Percentiles rank a stretch among this genome's conserved stretches.
Evolutionary conservation across 2,329 filamentous ascomycete genomes (phyloP).

Genomic region (Aphanoascus verrucosus): DNA sequence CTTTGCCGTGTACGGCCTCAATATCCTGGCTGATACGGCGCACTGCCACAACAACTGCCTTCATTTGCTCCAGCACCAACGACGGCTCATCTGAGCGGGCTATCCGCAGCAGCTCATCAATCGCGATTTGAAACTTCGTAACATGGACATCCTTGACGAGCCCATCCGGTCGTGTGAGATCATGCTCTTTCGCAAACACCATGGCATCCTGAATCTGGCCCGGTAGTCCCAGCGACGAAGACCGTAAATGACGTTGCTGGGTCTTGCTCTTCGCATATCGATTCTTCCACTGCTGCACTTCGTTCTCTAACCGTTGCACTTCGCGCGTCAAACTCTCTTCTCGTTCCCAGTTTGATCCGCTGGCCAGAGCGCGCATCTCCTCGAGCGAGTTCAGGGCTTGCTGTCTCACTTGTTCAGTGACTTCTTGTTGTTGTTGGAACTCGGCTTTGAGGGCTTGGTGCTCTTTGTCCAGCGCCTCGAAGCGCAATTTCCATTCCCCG

Average conservation of each 20-base stretch:
- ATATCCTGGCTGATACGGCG: conserved; percentile 77
- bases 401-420: conserved; percentile 75
- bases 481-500: conserved; percentile 51
- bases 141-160: conserved; percentile 84
- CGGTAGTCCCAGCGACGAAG: conserved; percentile 64
- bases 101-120: conserved; percentile 76
- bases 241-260: conserved; percentile 68
- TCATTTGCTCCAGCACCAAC: conserved; percentile 74
- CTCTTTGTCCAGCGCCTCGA: conserved; percentile 44
- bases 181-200: conserved; percentile 56
- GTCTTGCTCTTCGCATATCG: conserved; percentile 82
- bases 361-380: conserved; percentile 81
- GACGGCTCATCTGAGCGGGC: conserved; percentile 65
- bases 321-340: conserved; percentile 68
- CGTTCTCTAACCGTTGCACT: conserved; percentile 65
- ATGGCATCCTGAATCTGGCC: conserved; percentile 33
- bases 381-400: conserved; percentile 73
- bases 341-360: conserved; percentile 64
- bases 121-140: conserved; percentile 86
- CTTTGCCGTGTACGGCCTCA: conserved; percentile 46
- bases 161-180: conserved; percentile 60
- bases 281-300: conserved; percentile 81
- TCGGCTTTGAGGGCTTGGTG: conserved; percentile 58
- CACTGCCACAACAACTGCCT: conserved; percentile 69
- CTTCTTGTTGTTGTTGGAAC: conserved; percentile 62